A percentile compares a stretch with the other conserved stretches of the same genome.
phyloP scores from a whole-genome alignment of 495 filamentous ascomycete species.

The Penicillium alfredii region DNA sequence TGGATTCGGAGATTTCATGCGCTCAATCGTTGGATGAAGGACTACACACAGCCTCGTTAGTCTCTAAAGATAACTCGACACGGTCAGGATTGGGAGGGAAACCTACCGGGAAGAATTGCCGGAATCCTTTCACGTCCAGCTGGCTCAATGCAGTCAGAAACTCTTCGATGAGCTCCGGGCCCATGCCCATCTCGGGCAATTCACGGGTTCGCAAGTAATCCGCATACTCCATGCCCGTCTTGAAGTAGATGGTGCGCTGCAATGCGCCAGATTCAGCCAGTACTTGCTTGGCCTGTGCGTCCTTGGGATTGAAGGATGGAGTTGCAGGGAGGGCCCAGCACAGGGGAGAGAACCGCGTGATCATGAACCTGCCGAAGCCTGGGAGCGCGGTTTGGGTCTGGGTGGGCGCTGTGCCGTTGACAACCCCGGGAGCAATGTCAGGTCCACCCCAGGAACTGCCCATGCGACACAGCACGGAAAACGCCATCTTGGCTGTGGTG shows the following conservation, averaged over 20 bases:
- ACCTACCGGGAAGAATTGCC: slow-evolving; percentile 49
- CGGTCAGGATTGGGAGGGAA: not conserved
- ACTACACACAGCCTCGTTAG: slow-evolving; percentile 14
- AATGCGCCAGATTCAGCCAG: slow-evolving; percentile 76
- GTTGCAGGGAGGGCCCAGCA: slow-evolving; percentile 80
- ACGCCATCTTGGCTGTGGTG: slow-evolving; percentile 76
- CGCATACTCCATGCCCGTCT: slow-evolving; percentile 63
- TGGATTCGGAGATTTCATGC: slow-evolving; percentile 34
- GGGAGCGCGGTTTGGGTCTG: slow-evolving; percentile 56
- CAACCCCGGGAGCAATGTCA: slow-evolving; percentile 55
- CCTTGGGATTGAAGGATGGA: slow-evolving; percentile 69
- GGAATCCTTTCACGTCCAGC: slow-evolving; percentile 48
- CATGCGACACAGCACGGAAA: slow-evolving; percentile 75
- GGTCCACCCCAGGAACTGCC: slow-evolving; percentile 77
- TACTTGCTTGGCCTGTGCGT: slow-evolving; percentile 79
- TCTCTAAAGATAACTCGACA: slow-evolving; percentile 10
- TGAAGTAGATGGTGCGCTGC: slow-evolving; percentile 81
- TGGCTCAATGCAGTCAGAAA: slow-evolving; percentile 49
- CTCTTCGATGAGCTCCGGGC: slow-evolving; percentile 45
- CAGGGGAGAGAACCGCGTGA: slow-evolving; percentile 77
- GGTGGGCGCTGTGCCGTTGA: slow-evolving; percentile 32
- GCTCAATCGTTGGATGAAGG: slow-evolving; percentile 46
- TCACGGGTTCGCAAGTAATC: slow-evolving; percentile 50
- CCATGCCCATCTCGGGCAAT: slow-evolving; percentile 50
- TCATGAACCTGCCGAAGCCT: slow-evolving; percentile 89